These are phyloP conservation scores for Sphaerobolus stellatus DNA, from an alignment of 1,284 basidiomycete species.

Conservation along the genomic window DNA sequence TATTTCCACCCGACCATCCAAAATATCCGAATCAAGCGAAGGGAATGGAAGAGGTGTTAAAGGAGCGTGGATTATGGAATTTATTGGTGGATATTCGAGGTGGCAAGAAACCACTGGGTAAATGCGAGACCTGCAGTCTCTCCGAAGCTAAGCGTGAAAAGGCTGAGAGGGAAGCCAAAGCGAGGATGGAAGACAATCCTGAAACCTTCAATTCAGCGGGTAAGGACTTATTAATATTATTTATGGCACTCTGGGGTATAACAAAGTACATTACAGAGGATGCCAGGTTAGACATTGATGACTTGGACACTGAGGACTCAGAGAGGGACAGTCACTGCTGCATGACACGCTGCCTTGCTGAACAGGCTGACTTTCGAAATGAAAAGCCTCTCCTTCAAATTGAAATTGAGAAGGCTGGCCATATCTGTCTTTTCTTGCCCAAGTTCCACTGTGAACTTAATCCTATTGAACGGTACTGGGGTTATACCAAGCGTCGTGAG, in stretches of 20 bases:
- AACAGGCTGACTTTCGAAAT: not conserved
- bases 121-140: conserved; percentile 16
- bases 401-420: not conserved
- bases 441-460: not conserved
- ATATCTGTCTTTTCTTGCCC: not conserved
- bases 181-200: not conserved
- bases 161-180: not conserved
- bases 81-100: not conserved
- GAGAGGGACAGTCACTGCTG: not conserved
- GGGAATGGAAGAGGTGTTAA: conserved; percentile 19
- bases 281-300: too few species aligned
- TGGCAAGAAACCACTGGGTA: conserved; percentile 14
- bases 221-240: too few species aligned
- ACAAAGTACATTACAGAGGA: too few species aligned
- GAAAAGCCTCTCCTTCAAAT: not conserved
- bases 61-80: conserved; percentile 17
- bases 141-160: conserved; percentile 10
- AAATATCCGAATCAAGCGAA: conserved; percentile 16
- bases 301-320: too few species aligned
- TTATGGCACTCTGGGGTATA: too few species aligned
- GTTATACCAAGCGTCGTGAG: not conserved
- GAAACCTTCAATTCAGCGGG: too few species aligned
- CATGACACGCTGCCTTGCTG: not conserved
- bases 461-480: not conserved
- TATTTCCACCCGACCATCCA: conserved; percentile 16